These are phyloP conservation scores for Dactylellina parvicollis DNA, from an alignment of 2,329 filamentous ascomycete species.

Conservation along the genomic window DNA sequence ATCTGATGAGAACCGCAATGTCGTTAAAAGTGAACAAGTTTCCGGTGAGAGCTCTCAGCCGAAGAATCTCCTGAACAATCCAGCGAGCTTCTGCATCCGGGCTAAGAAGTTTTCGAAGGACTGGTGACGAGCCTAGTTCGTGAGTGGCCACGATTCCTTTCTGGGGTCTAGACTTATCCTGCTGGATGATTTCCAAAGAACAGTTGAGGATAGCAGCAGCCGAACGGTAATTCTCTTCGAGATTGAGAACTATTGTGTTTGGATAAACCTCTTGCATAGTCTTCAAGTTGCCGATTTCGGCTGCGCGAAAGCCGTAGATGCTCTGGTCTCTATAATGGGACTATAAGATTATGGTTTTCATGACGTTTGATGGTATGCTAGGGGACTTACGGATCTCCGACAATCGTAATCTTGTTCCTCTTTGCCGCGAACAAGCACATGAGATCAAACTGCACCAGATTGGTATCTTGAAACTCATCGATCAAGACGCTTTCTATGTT, in stretches of 20 bases:
- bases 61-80: conserved; percentile 84
- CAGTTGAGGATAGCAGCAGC: conserved; percentile 83
- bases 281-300: conserved; percentile 87
- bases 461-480: conserved; percentile 98
- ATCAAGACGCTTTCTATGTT: conserved; percentile 93
- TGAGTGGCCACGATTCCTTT: conserved; percentile 85
- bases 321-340: conserved; percentile 74
- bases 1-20: conserved; percentile 86
- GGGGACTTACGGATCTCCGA: conserved; percentile 76
- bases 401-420: conserved; percentile 83
- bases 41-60: conserved; percentile 76
- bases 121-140: conserved; percentile 78
- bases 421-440: conserved; percentile 85
- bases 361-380: background rate
- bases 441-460: conserved; percentile 90
- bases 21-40: conserved; percentile 78
- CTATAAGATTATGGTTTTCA: background rate
- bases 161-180: conserved; percentile 81
- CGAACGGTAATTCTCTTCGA: conserved; percentile 95
- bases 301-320: conserved; percentile 94
- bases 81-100: conserved; percentile 81
- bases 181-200: conserved; percentile 87
- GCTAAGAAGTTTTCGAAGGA: conserved; percentile 77
- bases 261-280: conserved; percentile 80
- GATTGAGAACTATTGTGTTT: conserved; percentile 79